These are phyloP conservation scores for Heteromeles arbutifolia DNA, from an alignment of 306 rosid genomes.

Conservation along the genomic window DNA sequence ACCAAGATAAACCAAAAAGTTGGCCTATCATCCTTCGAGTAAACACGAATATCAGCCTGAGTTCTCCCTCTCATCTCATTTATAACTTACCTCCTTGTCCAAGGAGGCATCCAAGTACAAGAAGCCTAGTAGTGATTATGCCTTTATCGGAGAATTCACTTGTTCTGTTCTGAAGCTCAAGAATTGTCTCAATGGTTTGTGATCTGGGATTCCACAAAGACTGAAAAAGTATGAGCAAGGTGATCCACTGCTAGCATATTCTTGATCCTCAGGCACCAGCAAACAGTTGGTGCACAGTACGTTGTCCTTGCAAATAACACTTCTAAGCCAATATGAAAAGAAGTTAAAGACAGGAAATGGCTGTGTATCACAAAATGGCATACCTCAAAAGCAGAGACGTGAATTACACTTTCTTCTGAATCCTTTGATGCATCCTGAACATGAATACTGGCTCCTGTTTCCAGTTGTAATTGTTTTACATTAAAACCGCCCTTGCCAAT, in stretches of 20 bases:
- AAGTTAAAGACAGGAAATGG: background rate
- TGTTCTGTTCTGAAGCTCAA: constrained; percentile 28
- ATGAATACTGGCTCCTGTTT: constrained; percentile 26
- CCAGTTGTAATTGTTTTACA: constrained; percentile 32
- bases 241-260: constrained; percentile 5
- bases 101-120: constrained; percentile 38
- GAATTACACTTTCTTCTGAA: constrained; percentile 29
- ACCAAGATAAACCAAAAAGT: background rate
- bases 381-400: constrained; percentile 33
- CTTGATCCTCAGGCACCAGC: background rate
- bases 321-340: background rate
- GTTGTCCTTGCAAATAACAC: background rate
- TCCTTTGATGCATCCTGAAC: constrained; percentile 26
- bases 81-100: constrained; percentile 38
- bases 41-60: constrained; percentile 26
- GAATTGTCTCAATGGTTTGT: constrained; percentile 31
- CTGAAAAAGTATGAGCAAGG: constrained; percentile 16
- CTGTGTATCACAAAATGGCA: background rate
- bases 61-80: constrained; percentile 36
- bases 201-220: constrained; percentile 23
- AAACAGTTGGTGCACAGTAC: constrained; percentile 1
- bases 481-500: constrained; percentile 38
- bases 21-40: constrained; percentile 30
- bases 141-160: constrained; percentile 28
- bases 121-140: constrained; percentile 21